Conservation (phyloP, 2,329 filamentous ascomycete species). For the Xylaria sp. region DNA sequence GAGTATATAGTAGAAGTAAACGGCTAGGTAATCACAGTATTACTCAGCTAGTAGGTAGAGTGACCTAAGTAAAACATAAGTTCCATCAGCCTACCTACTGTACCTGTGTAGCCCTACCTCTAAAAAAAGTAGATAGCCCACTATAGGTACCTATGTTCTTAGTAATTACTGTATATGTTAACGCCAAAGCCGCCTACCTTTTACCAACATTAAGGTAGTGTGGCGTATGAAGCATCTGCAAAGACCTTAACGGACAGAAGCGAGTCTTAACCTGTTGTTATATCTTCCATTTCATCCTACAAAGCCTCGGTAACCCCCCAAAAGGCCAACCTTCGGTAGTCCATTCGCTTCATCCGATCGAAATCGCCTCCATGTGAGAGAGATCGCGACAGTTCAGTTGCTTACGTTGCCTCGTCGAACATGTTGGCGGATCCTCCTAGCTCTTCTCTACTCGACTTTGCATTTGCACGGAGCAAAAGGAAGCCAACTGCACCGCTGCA, state of each 20-base stretch:
- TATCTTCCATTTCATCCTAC: slow-evolving; percentile 5
- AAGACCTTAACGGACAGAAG: slow-evolving; percentile 13
- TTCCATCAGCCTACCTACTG: no score
- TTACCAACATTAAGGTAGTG: not conserved
- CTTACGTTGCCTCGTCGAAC: slow-evolving; percentile 44
- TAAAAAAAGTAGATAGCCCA: no score
- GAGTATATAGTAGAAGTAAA: no score
- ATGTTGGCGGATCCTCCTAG: slow-evolving; percentile 51
- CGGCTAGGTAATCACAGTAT: no score
- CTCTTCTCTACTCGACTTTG: slow-evolving; percentile 49
- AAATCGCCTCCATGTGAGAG: slow-evolving; percentile 47
- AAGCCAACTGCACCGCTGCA: slow-evolving; percentile 42
- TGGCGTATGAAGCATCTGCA: slow-evolving; percentile 11
- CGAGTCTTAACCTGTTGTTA: not conserved
- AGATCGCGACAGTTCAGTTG: slow-evolving; percentile 38
- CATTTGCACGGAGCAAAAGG: slow-evolving; percentile 50
- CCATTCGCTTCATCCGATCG: slow-evolving; percentile 31
- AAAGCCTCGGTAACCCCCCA: not conserved
- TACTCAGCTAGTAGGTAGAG: no score
- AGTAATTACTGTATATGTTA: no score
- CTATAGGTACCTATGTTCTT: slow-evolving; percentile 2
- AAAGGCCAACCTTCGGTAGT: slow-evolving; percentile 7
- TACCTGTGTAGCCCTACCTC: not conserved
- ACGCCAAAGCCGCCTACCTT: not conserved
- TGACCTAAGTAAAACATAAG: no score